Conservation (phyloP, 2,329 filamentous ascomycete genomes). For the Sarocladium kiliense region DNA sequence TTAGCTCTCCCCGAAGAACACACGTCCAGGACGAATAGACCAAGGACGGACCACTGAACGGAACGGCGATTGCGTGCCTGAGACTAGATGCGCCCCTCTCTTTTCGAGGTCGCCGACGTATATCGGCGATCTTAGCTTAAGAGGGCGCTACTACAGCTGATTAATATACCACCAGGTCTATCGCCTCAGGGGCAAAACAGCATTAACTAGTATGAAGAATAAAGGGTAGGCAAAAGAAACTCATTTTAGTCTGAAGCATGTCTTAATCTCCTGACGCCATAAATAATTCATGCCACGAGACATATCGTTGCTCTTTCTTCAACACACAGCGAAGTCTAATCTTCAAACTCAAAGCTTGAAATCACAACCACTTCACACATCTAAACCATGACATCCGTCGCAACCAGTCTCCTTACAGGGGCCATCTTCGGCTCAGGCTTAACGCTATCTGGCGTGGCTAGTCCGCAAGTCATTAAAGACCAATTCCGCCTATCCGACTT, state of each 20-base stretch:
- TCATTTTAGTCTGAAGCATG: too few relatives aligned
- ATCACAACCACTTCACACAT: neutral
- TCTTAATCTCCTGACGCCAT: neutral
- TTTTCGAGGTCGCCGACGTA: conserved; percentile 1
- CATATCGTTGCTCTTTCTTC: too few relatives aligned
- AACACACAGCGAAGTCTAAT: too few relatives aligned
- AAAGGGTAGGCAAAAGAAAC: too few relatives aligned
- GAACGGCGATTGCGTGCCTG: too few relatives aligned
- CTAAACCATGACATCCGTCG: neutral
- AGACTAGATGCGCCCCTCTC: too few relatives aligned
- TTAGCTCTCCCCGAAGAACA: neutral
- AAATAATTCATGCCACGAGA: too few relatives aligned
- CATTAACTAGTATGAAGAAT: too few relatives aligned
- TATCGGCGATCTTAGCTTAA: conserved; percentile 8
- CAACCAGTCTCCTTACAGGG: conserved; percentile 7
- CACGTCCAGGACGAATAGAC: neutral
- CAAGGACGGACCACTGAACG: too few relatives aligned
- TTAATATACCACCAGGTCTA: neutral
- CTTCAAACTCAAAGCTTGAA: too few relatives aligned
- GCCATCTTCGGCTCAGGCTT: conserved; percentile 12
- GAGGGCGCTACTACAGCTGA: neutral
- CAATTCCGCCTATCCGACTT: conserved; percentile 12
- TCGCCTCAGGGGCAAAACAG: neutral
- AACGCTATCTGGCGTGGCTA: conserved; percentile 12
- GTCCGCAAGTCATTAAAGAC: conserved; percentile 11